Percentiles rank a stretch among this genome's conserved stretches.
These are phyloP conservation scores for Primulina huaijiensis DNA, from an alignment of 257 asterid genomes.

Conservation along the genomic window DNA sequence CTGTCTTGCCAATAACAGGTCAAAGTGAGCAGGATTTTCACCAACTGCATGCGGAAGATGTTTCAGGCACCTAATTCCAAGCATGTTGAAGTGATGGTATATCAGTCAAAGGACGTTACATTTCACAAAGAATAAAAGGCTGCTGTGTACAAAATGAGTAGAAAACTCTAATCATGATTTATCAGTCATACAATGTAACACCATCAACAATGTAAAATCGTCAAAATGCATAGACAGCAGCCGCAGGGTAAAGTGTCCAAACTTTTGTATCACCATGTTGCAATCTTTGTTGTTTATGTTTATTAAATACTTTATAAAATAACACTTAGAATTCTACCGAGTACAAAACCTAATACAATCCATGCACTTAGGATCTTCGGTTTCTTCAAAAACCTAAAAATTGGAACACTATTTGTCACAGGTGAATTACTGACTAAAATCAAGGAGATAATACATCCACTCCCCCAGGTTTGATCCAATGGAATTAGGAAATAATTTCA, in stretches of 20 bases:
- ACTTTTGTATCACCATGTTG: conserved; percentile 10
- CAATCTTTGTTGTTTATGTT: conserved; percentile 3
- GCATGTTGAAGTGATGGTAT: conserved; percentile 24
- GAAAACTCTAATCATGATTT: background rate
- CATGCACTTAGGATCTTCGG: conserved; percentile 4
- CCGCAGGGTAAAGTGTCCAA: conserved; percentile 9
- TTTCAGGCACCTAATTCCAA: conserved; percentile 74
- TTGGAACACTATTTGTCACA: conserved; percentile 13
- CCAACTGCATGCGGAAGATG: conserved; percentile 96
- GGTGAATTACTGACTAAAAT: conserved; percentile 8
- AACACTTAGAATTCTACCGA: conserved; percentile 16
- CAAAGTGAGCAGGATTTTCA: conserved; percentile 80
- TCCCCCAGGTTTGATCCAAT: background rate
- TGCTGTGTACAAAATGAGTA: background rate
- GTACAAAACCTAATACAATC: background rate
- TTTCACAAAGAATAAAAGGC: background rate
- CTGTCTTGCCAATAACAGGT: conserved; percentile 72
- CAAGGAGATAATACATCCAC: background rate
- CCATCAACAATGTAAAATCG: background rate
- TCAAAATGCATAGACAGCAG: background rate
- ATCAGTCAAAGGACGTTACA: conserved; percentile 6
- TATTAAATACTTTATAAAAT: conserved; percentile 17
- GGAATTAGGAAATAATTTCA: background rate
- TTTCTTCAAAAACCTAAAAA: background rate
- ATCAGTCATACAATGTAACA: background rate